Evolutionary conservation across 257 asterid genomes (phyloP).

Genomic region (Rhazya stricta): DNA sequence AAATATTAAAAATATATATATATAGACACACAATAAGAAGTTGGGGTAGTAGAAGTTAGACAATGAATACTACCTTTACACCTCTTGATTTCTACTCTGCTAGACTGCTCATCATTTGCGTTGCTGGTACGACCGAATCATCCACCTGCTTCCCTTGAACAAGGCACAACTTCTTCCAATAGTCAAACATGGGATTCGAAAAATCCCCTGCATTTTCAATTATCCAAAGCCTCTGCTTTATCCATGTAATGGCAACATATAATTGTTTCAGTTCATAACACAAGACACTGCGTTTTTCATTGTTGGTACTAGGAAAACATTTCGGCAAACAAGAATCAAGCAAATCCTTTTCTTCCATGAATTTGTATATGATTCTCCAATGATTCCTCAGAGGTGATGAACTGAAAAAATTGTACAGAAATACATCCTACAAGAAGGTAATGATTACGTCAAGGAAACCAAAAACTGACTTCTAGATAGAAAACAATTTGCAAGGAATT

Average conservation of each 20-base stretch:
- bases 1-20: too few relatives aligned
- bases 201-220: slow-evolving; percentile 41
- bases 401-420: slow-evolving; percentile 56
- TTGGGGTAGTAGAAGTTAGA: neutral
- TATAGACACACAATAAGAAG: neutral
- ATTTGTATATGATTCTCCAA: slow-evolving; percentile 59
- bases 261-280: slow-evolving; percentile 63
- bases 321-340: slow-evolving; percentile 28
- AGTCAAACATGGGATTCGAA: slow-evolving; percentile 49
- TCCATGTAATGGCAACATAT: slow-evolving; percentile 63
- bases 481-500: too few relatives aligned
- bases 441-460: neutral
- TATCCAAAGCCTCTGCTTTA: slow-evolving; percentile 63
- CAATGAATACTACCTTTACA: slow-evolving; percentile 35
- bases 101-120: slow-evolving; percentile 53
- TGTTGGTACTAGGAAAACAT: slow-evolving; percentile 40
- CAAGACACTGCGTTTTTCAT: slow-evolving; percentile 41
- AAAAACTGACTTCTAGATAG: too few relatives aligned
- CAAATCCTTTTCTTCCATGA: slow-evolving; percentile 36
- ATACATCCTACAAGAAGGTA: slow-evolving; percentile 43
- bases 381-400: slow-evolving; percentile 51
- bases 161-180: slow-evolving; percentile 42
- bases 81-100: slow-evolving; percentile 56
- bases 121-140: slow-evolving; percentile 38
- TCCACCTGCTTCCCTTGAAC: slow-evolving; percentile 40